A percentile compares a stretch with the other conserved stretches of the same genome.
These are phyloP conservation scores for Phialophora chinensis DNA, from an alignment of 2,329 filamentous ascomycete species.

Conservation along the genomic window DNA sequence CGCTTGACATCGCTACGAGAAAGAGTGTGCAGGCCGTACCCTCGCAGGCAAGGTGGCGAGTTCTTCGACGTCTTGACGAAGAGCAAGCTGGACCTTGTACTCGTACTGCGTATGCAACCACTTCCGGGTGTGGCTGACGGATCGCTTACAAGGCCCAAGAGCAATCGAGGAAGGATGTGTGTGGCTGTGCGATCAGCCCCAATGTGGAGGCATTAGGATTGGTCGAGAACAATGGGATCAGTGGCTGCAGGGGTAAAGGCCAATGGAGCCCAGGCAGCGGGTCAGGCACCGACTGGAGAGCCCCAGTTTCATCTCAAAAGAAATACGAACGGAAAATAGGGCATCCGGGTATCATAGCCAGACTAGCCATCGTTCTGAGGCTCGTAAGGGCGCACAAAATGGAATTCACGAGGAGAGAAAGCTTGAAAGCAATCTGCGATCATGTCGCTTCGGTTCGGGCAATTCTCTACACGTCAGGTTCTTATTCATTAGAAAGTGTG, in stretches of 20 bases:
- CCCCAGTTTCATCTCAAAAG: constrained; percentile 32
- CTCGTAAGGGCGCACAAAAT: neutral
- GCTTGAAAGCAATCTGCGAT: neutral
- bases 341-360: constrained; percentile 25
- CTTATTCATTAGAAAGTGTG: constrained; percentile 9
- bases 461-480: neutral
- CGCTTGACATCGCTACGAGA: constrained; percentile 1
- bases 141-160: constrained; percentile 8
- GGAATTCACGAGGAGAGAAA: neutral
- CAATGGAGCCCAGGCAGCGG: constrained; percentile 19
- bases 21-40: neutral
- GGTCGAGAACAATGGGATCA: constrained; percentile 35
- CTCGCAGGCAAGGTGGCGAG: neutral
- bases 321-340: constrained; percentile 25
- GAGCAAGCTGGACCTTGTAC: neutral
- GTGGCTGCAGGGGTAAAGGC: constrained; percentile 23
- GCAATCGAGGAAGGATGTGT: constrained; percentile 16
- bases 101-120: neutral
- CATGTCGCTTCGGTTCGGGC: neutral
- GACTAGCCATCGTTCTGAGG: constrained; percentile 12
- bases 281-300: constrained; percentile 13
- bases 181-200: constrained; percentile 27
- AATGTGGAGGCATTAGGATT: constrained; percentile 29
- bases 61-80: neutral
- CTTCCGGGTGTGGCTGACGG: constrained; percentile 13